Evolutionary conservation across 306 rosid species (phyloP), one percentile per base, ranked within the genome.

Genomic region (Trifolium pratense): DNA sequence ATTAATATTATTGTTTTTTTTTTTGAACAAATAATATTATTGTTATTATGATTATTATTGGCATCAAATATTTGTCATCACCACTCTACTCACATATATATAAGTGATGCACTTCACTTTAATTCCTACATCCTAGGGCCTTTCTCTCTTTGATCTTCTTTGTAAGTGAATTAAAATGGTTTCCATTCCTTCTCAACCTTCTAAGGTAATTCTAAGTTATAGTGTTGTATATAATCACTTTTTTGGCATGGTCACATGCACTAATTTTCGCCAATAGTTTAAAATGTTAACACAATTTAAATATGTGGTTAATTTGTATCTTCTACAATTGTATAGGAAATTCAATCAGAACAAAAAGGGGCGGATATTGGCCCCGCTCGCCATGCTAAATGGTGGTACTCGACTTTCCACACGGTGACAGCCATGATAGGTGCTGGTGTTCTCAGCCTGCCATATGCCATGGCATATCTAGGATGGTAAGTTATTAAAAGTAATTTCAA

Each of bases 361-460:
- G 76, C 56, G 55, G 90, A 74, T 18, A 87, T 82, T 12, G 89
- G 83, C 49, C 68, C 88, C 13, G 26, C 84, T 32, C 89, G 96
- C 65, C 58, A 62, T 7, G 96, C 96, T 58, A 93, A 91, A 86
- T 93, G 98, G 98, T 91, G 96, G 97, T 88, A 93, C 90, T 85
- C 97, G 25, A 93, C 98, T 72, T 91, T 93, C 72, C 98, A 93
- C 83, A 74, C 84, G 0, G 98, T 91, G 80, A 91, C 97, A 2
- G 96, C 97, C 78, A 93, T 91, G 97, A 88, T 91, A 13, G 98
- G 98, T 13, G 98, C 96, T 3, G 97, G 96, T 46, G 98, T 91
- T 71, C 94, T 91, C 66, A 89, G 97, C 84, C 80, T 93, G 29
- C 98, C 98, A 17, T 84, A 89, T 64, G 97, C 97, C 86, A 89